Conservation (phyloP, 768 basidiomycete genomes). For the Serendipita sp. region DNA sequence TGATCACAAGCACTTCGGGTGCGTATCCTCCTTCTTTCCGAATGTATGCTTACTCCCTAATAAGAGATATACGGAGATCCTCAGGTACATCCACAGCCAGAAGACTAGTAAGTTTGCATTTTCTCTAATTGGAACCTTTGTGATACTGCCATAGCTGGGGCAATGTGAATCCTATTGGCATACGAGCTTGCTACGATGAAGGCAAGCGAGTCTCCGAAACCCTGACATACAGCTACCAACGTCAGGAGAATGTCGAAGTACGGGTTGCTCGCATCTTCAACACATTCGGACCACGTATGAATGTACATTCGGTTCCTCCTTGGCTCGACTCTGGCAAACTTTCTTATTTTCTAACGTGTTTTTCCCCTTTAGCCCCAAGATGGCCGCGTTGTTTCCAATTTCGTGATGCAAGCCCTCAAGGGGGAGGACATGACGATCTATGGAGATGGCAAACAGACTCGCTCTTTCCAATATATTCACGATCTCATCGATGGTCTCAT, state of each 20-base stretch:
- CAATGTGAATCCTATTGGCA: slow-evolving; percentile 95
- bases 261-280: slow-evolving; percentile 98
- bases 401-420: slow-evolving; percentile 91
- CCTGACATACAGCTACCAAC: slow-evolving; percentile 86
- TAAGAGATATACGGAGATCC: slow-evolving; percentile 97
- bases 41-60: slow-evolving; percentile 1
- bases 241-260: slow-evolving; percentile 89
- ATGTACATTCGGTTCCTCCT: background rate
- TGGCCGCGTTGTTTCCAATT: slow-evolving; percentile 97
- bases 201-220: slow-evolving; percentile 99
- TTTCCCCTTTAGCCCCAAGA: slow-evolving; percentile 70
- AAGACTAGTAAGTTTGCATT: slow-evolving; percentile 62
- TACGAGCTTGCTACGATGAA: slow-evolving; percentile 98
- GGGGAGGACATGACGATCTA: slow-evolving; percentile 97
- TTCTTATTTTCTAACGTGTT: background rate
- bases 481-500: slow-evolving; percentile 91
- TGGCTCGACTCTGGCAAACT: background rate
- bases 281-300: slow-evolving; percentile 46
- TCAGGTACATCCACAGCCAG: slow-evolving; percentile 89
- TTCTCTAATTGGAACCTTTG: slow-evolving; percentile 6
- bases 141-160: slow-evolving; percentile 54
- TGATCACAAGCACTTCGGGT: slow-evolving; percentile 92
- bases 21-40: slow-evolving; percentile 13
- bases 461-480: slow-evolving; percentile 96
- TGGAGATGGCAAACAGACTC: slow-evolving; percentile 83